Evolutionary conservation across 495 filamentous ascomycete genomes (phyloP).

Genomic region (Pyronema omphalodes): DNA sequence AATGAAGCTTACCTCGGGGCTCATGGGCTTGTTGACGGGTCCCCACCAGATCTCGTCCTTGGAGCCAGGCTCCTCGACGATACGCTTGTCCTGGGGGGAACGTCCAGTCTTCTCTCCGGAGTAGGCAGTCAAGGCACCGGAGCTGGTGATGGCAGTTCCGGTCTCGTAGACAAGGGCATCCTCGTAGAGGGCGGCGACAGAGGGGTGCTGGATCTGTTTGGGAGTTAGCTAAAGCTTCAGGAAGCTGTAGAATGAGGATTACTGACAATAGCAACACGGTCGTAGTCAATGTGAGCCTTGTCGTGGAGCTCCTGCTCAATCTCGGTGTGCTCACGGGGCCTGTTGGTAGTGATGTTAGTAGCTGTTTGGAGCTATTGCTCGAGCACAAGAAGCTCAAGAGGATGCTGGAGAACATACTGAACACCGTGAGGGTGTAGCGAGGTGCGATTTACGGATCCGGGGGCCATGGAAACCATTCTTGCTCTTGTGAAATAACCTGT

Average conservation of each 20-base stretch:
- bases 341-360: constrained; percentile 12
- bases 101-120: constrained; percentile 96
- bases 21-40: constrained; percentile 98
- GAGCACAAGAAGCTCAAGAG: constrained; percentile 2
- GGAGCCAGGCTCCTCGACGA: constrained; percentile 80
- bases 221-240: constrained; percentile 10
- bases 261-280: constrained; percentile 88
- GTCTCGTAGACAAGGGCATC: constrained; percentile 98
- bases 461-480: constrained; percentile 19
- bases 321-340: constrained; percentile 62
- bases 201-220: constrained; percentile 64
- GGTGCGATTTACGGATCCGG: constrained; percentile 21
- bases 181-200: constrained; percentile 91
- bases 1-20: constrained; percentile 63
- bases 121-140: constrained; percentile 87
- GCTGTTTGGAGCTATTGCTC: neutral
- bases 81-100: constrained; percentile 89
- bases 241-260: neutral
- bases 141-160: constrained; percentile 88
- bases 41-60: constrained; percentile 93
- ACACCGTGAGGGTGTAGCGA: constrained; percentile 67
- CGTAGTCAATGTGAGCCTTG: constrained; percentile 97
- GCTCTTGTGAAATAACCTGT: too few species aligned
- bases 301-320: constrained; percentile 95
- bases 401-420: constrained; percentile 32